phyloP scores from a whole-genome alignment of 768 basidiomycete genomes.

The Mycena pura region DNA sequence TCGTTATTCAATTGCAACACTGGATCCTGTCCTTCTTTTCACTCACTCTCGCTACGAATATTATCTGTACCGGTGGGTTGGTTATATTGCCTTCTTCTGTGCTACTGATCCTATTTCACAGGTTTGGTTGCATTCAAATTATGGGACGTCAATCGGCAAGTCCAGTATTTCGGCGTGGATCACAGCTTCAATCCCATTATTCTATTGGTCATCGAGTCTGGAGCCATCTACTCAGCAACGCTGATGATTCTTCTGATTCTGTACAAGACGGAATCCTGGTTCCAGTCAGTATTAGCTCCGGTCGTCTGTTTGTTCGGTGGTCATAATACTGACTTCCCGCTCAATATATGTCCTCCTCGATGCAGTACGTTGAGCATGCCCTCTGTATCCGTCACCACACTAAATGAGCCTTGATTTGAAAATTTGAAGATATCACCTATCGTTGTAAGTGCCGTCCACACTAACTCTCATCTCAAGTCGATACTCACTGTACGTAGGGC shows the following conservation, averaged over 20 bases:
- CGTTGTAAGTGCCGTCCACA: neutral
- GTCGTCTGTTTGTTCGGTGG: neutral
- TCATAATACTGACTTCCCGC: neutral
- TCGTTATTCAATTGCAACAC: slow-evolving; percentile 37
- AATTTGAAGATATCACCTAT: neutral
- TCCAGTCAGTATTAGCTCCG: neutral
- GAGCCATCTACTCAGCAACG: slow-evolving; percentile 44
- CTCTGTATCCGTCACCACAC: neutral
- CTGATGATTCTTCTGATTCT: slow-evolving; percentile 40
- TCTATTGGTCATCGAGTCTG: slow-evolving; percentile 45
- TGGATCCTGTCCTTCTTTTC: slow-evolving; percentile 50
- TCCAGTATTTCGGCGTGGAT: slow-evolving; percentile 26
- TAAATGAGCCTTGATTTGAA: neutral
- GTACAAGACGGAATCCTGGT: slow-evolving; percentile 23
- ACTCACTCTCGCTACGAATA: slow-evolving; percentile 44
- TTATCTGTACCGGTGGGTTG: slow-evolving; percentile 42
- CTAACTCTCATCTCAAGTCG: neutral
- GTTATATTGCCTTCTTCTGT: neutral
- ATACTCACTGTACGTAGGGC: neutral
- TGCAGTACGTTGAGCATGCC: neutral
- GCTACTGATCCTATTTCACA: slow-evolving; percentile 8
- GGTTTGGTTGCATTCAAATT: slow-evolving; percentile 42
- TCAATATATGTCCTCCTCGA: neutral
- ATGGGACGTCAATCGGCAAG: slow-evolving; percentile 39
- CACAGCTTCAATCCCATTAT: slow-evolving; percentile 38